Percentiles rank a stretch among this genome's conserved stretches.
These are phyloP conservation scores for Skeletonema potamos DNA, from an alignment of 108 stramenopile species.

Conservation along the genomic window DNA sequence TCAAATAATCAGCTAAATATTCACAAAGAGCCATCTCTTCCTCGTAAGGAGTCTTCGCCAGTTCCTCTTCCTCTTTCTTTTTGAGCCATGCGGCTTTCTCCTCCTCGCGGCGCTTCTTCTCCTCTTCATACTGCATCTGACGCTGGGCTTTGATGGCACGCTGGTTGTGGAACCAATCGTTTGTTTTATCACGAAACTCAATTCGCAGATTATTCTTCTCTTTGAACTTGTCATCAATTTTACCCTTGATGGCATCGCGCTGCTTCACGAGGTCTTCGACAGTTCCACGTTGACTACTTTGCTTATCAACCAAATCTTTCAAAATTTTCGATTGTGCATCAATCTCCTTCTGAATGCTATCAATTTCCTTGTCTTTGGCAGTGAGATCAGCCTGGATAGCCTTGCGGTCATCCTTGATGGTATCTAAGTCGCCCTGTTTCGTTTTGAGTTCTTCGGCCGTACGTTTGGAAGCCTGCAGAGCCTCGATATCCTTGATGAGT, in stretches of 20 bases:
- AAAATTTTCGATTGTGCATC: constrained; percentile 57
- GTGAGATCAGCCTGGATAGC: constrained; percentile 56
- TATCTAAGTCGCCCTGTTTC: constrained; percentile 73
- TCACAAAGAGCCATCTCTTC: constrained; percentile 96
- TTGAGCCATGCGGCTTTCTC: constrained; percentile 79
- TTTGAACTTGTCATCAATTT: constrained; percentile 75
- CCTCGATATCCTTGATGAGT: constrained; percentile 94
- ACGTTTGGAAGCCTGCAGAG: constrained; percentile 70
- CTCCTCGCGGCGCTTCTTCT: constrained; percentile 86
- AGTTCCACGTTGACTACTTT: constrained; percentile 55
- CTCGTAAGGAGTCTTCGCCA: constrained; percentile 95
- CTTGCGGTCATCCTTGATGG: constrained; percentile 65
- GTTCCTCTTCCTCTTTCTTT: constrained; percentile 92
- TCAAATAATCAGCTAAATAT: constrained; percentile 88
- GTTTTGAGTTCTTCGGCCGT: constrained; percentile 65
- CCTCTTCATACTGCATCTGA: constrained; percentile 85
- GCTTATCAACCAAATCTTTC: constrained; percentile 62
- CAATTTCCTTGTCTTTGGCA: constrained; percentile 89
- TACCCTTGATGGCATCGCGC: constrained; percentile 68
- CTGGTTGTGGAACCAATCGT: constrained; percentile 84
- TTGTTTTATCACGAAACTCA: constrained; percentile 72
- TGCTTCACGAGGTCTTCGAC: constrained; percentile 70
- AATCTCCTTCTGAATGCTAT: constrained; percentile 74
- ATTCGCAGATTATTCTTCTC: constrained; percentile 80
- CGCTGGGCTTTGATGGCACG: constrained; percentile 78